Base-by-base conservation (phyloP, 2,329 filamentous ascomycete species). In the Colletotrichum noveboracense region DNA sequence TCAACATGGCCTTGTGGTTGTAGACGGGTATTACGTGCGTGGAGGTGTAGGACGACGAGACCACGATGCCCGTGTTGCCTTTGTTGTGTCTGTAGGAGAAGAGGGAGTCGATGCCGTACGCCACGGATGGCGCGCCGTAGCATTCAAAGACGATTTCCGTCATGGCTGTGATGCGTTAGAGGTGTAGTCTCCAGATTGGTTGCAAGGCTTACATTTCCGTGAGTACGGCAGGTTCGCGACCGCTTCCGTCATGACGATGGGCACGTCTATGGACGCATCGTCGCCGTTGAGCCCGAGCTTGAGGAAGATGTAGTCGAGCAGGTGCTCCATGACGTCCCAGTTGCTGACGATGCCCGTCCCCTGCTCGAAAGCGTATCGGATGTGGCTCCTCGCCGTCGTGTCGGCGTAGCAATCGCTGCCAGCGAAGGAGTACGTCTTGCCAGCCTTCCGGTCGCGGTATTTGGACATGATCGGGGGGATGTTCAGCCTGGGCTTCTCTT, bases 111-210 rank as follows among this genome's bases (percentile, higher is more conserved):
- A 99, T 96, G 67, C 97, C 97, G 85, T 97, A 98, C 21, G 96
- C 94, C 30, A 98, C 90, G 3, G 95, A 96, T 0, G 97, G 96
- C 13, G 95, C 96, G 75, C 92, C 92, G 84, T 99, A 99, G 85
- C 96, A 97, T 85, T 99, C 97, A 83, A 98, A 99, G 13, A 99
- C 88, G 71, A 98, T 96, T 82, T 99, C 97, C 58, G 95, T 98
- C 96, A 98, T 98, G 79, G 95, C 95, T 98, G 78, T 69, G 74
- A 70, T 55, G 24, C 62, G 69, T 73, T 30, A 82, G 86, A 78
- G 85, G 79, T 69, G 32, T n/a, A 24, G 36, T 55, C 7, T 18
- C n/a, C 12, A 18, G 34, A 38, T 28, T 8, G 24, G 36, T 30
- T 12, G 67, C 7, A 10, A 43, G 30, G 62, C 61, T 78, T 86